Evolutionary conservation across 192 early-diverging fungal species (phyloP), one percentile per base, ranked within the genome.

Genomic region (Backusella luteola): DNA sequence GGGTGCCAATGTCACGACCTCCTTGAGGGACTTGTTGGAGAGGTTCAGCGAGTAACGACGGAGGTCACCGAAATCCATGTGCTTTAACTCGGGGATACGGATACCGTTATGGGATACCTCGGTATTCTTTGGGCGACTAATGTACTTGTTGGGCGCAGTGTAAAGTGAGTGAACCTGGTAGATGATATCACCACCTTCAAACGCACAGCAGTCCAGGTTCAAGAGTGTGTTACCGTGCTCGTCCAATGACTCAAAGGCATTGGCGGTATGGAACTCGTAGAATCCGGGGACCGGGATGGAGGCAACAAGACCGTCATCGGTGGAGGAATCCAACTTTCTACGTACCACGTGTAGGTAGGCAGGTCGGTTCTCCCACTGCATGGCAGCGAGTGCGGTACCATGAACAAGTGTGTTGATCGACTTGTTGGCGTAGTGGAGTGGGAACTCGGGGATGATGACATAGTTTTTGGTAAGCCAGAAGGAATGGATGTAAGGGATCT

Each of bases 381-480:
- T 52, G 34, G 26, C 17, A 34, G 63, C 44, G 7, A 34, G 56
- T 1, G 41, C 39, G 8, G 66, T n/a, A 19, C 74, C 74, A 35
- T 19, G 41, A 23, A 75, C 8, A 11, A 75, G 39, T 0, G 67
- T 26, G 35, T 75, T 66, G 17, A 75, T 1, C 12, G 66, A 42
- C 29, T 46, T 75, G 39, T 75, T 72, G 41, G 70, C 21, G 74
- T 84, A 81, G 44, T 80, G 72, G 35, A 87, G 79, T 29, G 87
- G 89, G 72, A 79, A 88, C 68, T 84, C 84, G n/a, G 81, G 79
- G 19, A 90, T 56, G 17, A 91, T 73, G 38, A 91, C 77, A 84
- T 89, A 90, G 19, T 85, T 82, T 71, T 86, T 79, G n/a, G 89
- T 89, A 52, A 85, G 44, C 3, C 71, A 69, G 71, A 91, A 87